Conservation (phyloP, 495 filamentous ascomycete species). For the Penicillium bovifimosum region DNA sequence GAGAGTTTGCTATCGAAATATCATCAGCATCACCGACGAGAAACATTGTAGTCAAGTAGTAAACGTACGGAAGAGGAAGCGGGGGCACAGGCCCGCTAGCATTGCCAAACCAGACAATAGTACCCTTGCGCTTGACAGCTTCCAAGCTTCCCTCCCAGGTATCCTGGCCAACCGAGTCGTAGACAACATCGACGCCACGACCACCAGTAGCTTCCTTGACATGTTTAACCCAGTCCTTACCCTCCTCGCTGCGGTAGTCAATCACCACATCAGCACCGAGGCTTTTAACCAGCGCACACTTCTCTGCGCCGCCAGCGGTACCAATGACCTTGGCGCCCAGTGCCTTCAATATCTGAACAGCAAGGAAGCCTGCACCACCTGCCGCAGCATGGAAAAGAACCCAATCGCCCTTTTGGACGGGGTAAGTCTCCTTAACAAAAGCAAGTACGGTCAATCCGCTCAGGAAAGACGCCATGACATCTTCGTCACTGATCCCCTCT, state of each 20-base stretch:
- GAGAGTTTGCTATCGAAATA: conserved; percentile 41
- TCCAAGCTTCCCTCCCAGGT: conserved; percentile 85
- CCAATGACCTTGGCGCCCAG: conserved; percentile 80
- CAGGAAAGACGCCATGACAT: conserved; percentile 63
- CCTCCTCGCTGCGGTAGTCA: conserved; percentile 62
- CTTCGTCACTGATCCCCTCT: conserved; percentile 49
- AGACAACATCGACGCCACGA: conserved; percentile 71
- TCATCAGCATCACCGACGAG: neutral
- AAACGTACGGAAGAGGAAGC: conserved; percentile 53
- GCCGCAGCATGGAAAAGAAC: conserved; percentile 87
- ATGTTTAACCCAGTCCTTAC: conserved; percentile 55
- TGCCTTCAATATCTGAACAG: conserved; percentile 67
- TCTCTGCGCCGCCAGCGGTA: conserved; percentile 69
- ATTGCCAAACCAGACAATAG: conserved; percentile 83
- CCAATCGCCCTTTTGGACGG: conserved; percentile 73
- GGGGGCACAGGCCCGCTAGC: conserved; percentile 78
- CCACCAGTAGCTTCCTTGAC: conserved; percentile 68
- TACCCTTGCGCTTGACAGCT: conserved; percentile 73
- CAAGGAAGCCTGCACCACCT: conserved; percentile 75
- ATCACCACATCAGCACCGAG: conserved; percentile 69
- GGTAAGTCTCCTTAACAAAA: conserved; percentile 69
- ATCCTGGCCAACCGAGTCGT: conserved; percentile 81
- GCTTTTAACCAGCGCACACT: conserved; percentile 61
- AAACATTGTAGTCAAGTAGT: neutral
- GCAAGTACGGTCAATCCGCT: conserved; percentile 87